A percentile compares a stretch with the other conserved stretches of the same genome.
Evolutionary conservation across 1,284 basidiomycete genomes (phyloP).

Genomic region (Schizophyllum commune): DNA sequence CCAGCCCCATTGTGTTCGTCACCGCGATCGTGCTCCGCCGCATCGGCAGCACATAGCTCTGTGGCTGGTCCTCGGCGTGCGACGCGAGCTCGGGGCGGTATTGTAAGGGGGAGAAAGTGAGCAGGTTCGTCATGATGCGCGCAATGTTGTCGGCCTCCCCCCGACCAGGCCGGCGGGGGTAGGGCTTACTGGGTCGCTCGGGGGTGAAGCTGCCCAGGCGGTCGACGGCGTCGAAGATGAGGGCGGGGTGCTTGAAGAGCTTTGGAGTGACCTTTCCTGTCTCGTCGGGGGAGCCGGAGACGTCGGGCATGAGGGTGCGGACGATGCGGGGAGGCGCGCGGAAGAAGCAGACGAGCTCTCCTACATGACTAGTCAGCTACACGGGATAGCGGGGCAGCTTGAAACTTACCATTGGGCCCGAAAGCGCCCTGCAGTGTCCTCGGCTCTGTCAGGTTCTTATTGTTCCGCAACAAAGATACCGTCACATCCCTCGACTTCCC

Average conservation of each 20-base stretch:
- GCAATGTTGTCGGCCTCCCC: constrained; percentile 52
- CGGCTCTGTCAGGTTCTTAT: constrained; percentile 75
- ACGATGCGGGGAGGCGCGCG: constrained; percentile 40
- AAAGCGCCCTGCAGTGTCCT: constrained; percentile 78
- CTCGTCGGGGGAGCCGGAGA: constrained; percentile 10
- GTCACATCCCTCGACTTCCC: constrained; percentile 42
- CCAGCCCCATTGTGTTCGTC: constrained; percentile 46
- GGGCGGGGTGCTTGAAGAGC: constrained; percentile 53
- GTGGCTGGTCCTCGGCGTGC: constrained; percentile 20
- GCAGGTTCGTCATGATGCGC: constrained; percentile 66
- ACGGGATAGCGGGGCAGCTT: background rate
- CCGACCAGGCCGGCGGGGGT: constrained; percentile 27
- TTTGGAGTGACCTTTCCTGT: constrained; percentile 24
- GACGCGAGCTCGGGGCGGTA: constrained; percentile 22
- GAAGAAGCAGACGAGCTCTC: constrained; percentile 83
- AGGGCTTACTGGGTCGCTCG: constrained; percentile 36
- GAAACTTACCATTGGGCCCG: constrained; percentile 68
- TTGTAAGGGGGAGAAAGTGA: constrained; percentile 45
- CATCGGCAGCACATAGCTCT: constrained; percentile 29
- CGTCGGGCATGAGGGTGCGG: constrained; percentile 6
- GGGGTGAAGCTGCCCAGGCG: constrained; percentile 51
- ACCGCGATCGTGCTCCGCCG: constrained; percentile 62
- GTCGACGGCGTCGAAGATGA: constrained; percentile 61
- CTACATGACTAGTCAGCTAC: constrained; percentile 29
- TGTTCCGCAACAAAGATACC: constrained; percentile 45